These are phyloP conservation scores for Dendrostoma leiphaemia DNA, from an alignment of 2,329 filamentous ascomycete species.

Conservation along the genomic window DNA sequence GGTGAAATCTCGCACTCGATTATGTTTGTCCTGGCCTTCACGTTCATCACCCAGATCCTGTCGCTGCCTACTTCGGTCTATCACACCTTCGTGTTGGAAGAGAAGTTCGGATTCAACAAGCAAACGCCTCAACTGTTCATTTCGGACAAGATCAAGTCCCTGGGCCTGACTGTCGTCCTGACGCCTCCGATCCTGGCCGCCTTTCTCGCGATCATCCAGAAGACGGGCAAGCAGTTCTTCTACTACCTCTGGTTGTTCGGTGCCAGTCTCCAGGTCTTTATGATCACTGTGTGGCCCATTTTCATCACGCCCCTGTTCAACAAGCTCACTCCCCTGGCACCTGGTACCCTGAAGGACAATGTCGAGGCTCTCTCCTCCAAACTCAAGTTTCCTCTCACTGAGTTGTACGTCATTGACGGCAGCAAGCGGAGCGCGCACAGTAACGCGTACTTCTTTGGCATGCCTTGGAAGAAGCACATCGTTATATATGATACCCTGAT, in stretches of 20 bases:
- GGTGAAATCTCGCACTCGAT: slow-evolving; percentile 95
- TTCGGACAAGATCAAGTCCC: slow-evolving; percentile 87
- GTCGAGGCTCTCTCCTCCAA: slow-evolving; percentile 81
- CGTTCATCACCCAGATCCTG: slow-evolving; percentile 75
- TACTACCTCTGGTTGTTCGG: slow-evolving; percentile 97
- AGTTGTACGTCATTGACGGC: slow-evolving; percentile 92
- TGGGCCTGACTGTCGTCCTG: slow-evolving; percentile 75
- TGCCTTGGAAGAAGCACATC: slow-evolving; percentile 99
- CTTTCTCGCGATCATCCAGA: slow-evolving; percentile 91
- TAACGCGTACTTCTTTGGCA: slow-evolving; percentile 93
- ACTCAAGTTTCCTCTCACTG: slow-evolving; percentile 87
- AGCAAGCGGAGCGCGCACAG: slow-evolving; percentile 85
- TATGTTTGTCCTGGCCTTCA: slow-evolving; percentile 85
- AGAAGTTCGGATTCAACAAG: slow-evolving; percentile 99
- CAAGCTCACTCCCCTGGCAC: slow-evolving; percentile 89
- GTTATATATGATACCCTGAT: slow-evolving; percentile 98
- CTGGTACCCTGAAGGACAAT: slow-evolving; percentile 81
- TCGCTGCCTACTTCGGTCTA: slow-evolving; percentile 83
- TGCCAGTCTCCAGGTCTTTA: slow-evolving; percentile 84
- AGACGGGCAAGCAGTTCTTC: slow-evolving; percentile 92
- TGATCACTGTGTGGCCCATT: slow-evolving; percentile 94
- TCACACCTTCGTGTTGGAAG: slow-evolving; percentile 92
- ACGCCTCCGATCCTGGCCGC: slow-evolving; percentile 86
- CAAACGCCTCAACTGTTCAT: slow-evolving; percentile 87
- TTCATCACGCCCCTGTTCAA: slow-evolving; percentile 95